Evolutionary conservation across 169 alveolate species (phyloP).

Genomic region (Ichthyophthirius multifiliis): DNA sequence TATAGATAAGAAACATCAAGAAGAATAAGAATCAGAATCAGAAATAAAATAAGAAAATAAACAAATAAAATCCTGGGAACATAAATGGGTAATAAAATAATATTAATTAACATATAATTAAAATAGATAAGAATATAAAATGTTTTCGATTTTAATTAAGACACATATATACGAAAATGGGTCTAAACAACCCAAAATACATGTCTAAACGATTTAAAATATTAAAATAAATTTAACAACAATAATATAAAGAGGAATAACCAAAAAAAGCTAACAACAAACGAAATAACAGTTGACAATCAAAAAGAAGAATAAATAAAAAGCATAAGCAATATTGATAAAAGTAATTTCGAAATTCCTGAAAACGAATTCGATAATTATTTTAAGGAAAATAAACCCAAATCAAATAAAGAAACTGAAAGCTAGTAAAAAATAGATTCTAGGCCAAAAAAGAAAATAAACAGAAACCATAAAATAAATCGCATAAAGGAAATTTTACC

Average conservation of each 20-base stretch:
- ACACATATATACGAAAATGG: constrained; percentile 3
- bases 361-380: not conserved
- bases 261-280: not conserved
- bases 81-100: too few species aligned
- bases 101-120: too few species aligned
- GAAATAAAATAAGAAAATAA: too few species aligned
- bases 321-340: not conserved
- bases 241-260: not conserved
- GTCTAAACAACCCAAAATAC: not conserved
- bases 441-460: not conserved
- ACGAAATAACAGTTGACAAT: not conserved
- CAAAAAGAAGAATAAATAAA: not conserved
- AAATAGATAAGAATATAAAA: not conserved
- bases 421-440: not conserved
- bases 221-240: not conserved
- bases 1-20: too few species aligned
- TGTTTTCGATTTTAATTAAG: not conserved
- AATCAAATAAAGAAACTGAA: not conserved
- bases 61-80: too few species aligned
- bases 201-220: not conserved
- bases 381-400: not conserved
- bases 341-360: not conserved
- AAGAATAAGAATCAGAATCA: too few species aligned
- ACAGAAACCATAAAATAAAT: not conserved
- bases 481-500: not conserved